Conservation (phyloP, 2,329 filamentous ascomycete genomes). For the Colletotrichum eleusines region DNA sequence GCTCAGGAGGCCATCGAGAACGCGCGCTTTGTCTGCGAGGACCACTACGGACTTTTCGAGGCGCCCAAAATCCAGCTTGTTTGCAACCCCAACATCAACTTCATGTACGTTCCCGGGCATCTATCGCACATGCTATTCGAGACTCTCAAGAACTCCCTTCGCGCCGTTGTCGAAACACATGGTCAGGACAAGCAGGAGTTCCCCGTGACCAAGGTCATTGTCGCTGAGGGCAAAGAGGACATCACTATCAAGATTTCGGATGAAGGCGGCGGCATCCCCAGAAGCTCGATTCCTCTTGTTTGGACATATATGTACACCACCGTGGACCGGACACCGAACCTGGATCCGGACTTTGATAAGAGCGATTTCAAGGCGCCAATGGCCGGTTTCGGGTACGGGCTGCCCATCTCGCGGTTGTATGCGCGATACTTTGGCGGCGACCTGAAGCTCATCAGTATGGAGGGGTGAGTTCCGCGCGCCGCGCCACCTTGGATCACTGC, state of each 20-base stretch:
- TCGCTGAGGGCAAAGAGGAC: constrained; percentile 97
- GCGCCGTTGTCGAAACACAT: constrained; percentile 95
- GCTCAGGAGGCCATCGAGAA: constrained; percentile 98
- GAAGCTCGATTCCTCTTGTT: constrained; percentile 94
- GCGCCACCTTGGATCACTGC: constrained; percentile 4
- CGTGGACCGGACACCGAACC: constrained; percentile 91
- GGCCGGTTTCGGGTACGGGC: constrained; percentile 98
- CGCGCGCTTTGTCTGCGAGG: constrained; percentile 98
- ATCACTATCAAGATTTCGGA: constrained; percentile 99
- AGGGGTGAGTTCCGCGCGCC: constrained; percentile 76
- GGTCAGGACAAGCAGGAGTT: constrained; percentile 96
- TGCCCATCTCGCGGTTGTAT: constrained; percentile 94
- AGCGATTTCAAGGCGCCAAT: constrained; percentile 99
- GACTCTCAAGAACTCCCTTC: constrained; percentile 97
- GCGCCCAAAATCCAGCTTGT: constrained; percentile 97
- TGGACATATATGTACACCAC: constrained; percentile 99
- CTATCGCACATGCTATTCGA: constrained; percentile 99
- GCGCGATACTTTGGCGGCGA: constrained; percentile 98
- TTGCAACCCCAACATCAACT: constrained; percentile 92
- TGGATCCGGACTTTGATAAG: constrained; percentile 98
- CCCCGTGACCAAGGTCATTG: constrained; percentile 95
- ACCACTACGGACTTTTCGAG: constrained; percentile 97
- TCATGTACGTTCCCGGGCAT: constrained; percentile 99
- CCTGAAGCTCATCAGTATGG: constrained; percentile 98
- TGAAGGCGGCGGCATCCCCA: constrained; percentile 94